Base-by-base conservation (phyloP, 2,329 filamentous ascomycete species). In the Cladosporium phlei region DNA sequence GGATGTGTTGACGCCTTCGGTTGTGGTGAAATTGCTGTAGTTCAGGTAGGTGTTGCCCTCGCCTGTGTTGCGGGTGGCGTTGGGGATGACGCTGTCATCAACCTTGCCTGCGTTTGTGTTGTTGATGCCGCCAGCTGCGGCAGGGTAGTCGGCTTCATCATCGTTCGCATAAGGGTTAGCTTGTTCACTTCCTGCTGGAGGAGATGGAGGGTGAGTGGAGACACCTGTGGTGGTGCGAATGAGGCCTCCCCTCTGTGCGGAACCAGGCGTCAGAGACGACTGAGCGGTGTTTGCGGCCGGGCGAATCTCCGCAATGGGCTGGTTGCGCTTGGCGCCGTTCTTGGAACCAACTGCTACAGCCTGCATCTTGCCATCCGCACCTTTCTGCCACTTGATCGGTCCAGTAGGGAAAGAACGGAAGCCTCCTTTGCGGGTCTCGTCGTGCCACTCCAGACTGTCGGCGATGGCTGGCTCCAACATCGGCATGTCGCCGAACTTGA, bases 401-500 rank as follows among this genome's bases (percentile, higher is more conserved):
- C 72, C 72, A 16, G 63, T 70, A 1, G 72, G 72, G 17, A 74
- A 58, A 6, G 71, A 73, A 21, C 66, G 64, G 47, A 62, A 54
- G n/a, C 55, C 55, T n/a, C 56, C 50, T 20, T 54, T 55, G 19
- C 59, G 46, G 29, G 53, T 50, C 3, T 55, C 45, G 12, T 61
- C 54, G 42, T 60, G 63, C 71, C 72, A 75, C 22, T 66, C 59
- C 25, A 75, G 55, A 9, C 57, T 59, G 5, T 63, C 52, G n/a
- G 66, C 62, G 28, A 75, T 72, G 10, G 55, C 59, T 1, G 70
- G 66, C 49, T 95, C 90, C n/a, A 90, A 69, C 42, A 80, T 77
- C 5, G 86, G 83, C 66, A 83, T 72, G 51, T 87, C 79, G 46
- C 88, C 88, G 70, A 86, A 96, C 39, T 77, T 69, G 70, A 86